phyloP scores from a whole-genome alignment of 306 rosid genomes.

The Dryas alaskensis region DNA sequence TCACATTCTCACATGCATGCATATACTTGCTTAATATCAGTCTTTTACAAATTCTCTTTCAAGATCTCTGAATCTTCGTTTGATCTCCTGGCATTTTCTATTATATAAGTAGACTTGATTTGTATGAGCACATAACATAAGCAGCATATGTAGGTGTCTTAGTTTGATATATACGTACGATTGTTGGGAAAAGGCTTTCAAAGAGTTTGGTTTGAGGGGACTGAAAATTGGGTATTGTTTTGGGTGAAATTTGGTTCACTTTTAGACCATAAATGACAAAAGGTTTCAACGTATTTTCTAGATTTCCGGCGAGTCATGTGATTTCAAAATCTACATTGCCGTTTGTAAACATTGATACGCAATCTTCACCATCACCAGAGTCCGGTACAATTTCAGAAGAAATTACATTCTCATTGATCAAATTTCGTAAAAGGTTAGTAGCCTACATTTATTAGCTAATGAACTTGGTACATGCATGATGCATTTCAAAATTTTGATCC shows the following conservation, averaged over 20 bases:
- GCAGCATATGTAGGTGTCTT: background rate
- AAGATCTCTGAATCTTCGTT: background rate
- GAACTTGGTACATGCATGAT: no score
- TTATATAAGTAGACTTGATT: no score
- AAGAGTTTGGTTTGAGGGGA: background rate
- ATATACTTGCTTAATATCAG: no score
- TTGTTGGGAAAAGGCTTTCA: background rate
- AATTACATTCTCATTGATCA: conserved; percentile 44
- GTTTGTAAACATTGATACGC: conserved; percentile 19
- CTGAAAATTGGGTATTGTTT: conserved; percentile 10
- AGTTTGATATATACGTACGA: background rate
- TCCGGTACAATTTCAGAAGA: conserved; percentile 42
- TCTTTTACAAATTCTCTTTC: background rate
- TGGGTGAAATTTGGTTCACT: conserved; percentile 1
- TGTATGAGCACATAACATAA: background rate
- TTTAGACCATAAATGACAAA: conserved; percentile 59
- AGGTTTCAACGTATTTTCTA: conserved; percentile 26
- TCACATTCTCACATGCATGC: background rate
- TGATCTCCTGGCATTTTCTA: background rate
- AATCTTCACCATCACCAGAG: conserved; percentile 45
- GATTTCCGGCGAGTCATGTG: conserved; percentile 12
- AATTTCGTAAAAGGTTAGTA: conserved; percentile 64
- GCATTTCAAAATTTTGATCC: background rate
- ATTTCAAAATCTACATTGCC: conserved; percentile 25
- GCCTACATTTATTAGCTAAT: background rate